These are phyloP conservation scores for Fusarium sororula DNA, from an alignment of 2,329 filamentous ascomycete genomes.

Conservation along the genomic window DNA sequence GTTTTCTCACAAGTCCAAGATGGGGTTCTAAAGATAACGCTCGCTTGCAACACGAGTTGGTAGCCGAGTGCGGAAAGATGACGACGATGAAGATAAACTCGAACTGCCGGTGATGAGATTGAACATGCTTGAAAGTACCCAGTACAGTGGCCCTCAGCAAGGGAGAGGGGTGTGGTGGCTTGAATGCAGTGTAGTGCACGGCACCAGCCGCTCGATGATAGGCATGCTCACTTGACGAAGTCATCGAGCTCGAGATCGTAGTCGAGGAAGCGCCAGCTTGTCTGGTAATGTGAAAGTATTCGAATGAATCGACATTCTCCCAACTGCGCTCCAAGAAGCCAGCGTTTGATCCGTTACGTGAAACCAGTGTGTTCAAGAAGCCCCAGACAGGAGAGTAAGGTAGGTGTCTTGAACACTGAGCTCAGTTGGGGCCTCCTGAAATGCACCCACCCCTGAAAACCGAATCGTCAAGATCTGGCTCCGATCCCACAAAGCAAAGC, in stretches of 20 bases:
- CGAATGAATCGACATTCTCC: neutral
- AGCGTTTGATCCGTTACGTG: neutral
- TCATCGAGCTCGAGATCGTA: neutral
- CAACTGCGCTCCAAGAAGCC: neutral
- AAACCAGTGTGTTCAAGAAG: neutral
- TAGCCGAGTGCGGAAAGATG: neutral
- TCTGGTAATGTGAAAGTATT: neutral
- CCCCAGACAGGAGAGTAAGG: neutral
- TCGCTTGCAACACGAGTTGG: slow-evolving; percentile 5
- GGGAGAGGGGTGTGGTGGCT: slow-evolving; percentile 11
- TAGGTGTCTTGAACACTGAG: neutral
- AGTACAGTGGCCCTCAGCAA: neutral
- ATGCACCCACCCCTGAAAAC: neutral
- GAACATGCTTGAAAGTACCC: neutral
- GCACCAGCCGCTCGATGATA: neutral
- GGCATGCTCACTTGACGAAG: neutral
- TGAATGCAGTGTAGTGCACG: neutral
- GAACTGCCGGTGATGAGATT: slow-evolving; percentile 5
- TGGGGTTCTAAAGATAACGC: neutral
- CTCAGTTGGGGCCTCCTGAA: neutral
- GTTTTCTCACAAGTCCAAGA: neutral
- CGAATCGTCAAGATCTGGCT: neutral
- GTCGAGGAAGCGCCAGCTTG: neutral
- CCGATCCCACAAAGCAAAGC: slow-evolving; percentile 11
- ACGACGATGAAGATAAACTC: neutral